Evolutionary conservation across 2,329 filamentous ascomycete genomes (phyloP).

Genomic region (Emergomyces africanus): DNA sequence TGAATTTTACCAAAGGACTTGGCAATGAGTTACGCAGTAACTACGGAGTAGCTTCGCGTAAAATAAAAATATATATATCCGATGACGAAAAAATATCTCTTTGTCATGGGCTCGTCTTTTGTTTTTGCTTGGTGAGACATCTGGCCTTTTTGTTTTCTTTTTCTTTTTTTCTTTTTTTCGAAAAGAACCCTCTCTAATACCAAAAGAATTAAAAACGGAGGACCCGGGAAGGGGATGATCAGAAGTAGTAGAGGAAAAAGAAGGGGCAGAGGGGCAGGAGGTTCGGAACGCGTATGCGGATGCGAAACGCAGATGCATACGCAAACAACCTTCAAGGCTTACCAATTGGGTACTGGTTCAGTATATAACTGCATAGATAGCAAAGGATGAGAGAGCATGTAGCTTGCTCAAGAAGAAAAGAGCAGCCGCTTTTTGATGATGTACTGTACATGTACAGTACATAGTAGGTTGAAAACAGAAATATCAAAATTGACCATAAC

Average conservation of each 20-base stretch:
- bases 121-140: background rate
- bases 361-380: background rate
- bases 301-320: background rate
- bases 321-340: background rate
- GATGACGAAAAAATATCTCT: background rate
- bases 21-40: background rate
- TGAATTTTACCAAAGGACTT: background rate
- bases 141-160: background rate
- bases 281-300: background rate
- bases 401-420: background rate
- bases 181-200: background rate
- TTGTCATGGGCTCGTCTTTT: background rate
- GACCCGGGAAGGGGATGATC: background rate
- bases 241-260: background rate
- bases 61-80: background rate
- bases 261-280: no score
- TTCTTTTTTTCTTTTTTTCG: background rate
- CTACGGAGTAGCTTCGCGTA: background rate
- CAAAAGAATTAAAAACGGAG: background rate
- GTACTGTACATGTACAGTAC: background rate
- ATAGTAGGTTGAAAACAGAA: background rate
- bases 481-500: background rate
- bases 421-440: background rate
- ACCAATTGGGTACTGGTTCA: background rate
- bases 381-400: background rate